These are phyloP conservation scores for Fraxinus anomala DNA, from an alignment of 257 asterid species.

Conservation along the genomic window DNA sequence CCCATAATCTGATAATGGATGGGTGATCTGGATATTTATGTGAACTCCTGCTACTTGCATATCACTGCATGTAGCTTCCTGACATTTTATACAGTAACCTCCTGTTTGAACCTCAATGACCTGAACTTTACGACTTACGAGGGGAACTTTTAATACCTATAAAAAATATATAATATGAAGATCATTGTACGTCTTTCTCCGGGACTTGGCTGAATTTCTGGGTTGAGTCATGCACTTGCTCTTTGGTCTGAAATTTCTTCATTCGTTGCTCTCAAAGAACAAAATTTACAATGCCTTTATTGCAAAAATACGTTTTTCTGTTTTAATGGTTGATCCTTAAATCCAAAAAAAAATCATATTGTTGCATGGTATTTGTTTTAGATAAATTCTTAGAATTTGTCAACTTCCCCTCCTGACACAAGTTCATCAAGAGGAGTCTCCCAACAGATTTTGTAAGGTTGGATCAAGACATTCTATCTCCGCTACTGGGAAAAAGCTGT, in stretches of 20 bases:
- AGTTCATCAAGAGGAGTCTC: conserved; percentile 56
- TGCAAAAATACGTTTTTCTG: not conserved
- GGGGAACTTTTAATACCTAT: not conserved
- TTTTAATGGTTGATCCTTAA: not conserved
- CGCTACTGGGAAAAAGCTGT: conserved; percentile 84
- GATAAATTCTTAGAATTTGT: not conserved
- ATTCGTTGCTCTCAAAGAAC: not conserved
- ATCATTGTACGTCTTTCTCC: not conserved
- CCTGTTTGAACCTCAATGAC: not conserved
- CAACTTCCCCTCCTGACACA: conserved; percentile 22
- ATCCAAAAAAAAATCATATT: not conserved
- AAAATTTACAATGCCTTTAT: too few relatives aligned
- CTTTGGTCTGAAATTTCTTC: not conserved
- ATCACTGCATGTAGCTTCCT: not conserved
- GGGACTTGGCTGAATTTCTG: not conserved
- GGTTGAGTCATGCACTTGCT: not conserved
- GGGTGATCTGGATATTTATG: not conserved
- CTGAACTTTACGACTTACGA: not conserved
- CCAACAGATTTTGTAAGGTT: conserved; percentile 81
- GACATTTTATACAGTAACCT: too few relatives aligned
- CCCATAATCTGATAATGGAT: not conserved
- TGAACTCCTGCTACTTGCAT: not conserved
- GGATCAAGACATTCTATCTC: conserved; percentile 91
- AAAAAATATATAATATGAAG: not conserved
- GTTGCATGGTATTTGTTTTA: not conserved